phyloP scores from a whole-genome alignment of 306 rosid species.

The Trifolium fragiferum region DNA sequence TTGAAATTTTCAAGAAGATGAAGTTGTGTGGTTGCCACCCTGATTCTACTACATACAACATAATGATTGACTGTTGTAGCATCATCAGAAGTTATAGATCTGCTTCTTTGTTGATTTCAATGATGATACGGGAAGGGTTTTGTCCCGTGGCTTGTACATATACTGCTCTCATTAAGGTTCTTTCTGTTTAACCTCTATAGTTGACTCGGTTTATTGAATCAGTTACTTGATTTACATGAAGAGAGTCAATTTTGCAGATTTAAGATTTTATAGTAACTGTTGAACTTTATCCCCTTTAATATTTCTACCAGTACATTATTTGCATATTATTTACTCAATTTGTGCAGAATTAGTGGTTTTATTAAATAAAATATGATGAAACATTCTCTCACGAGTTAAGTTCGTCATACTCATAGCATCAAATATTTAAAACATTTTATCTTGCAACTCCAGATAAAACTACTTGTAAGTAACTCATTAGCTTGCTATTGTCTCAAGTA shows the following conservation, averaged over 20 bases:
- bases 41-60: constrained; percentile 65
- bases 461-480: constrained; percentile 14
- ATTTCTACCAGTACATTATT: constrained; percentile 26
- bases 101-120: constrained; percentile 65
- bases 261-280: constrained; percentile 31
- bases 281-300: constrained; percentile 17
- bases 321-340: constrained; percentile 13
- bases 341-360: constrained; percentile 13
- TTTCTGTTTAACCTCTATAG: constrained; percentile 32
- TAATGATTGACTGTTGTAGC: constrained; percentile 78
- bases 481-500: not conserved
- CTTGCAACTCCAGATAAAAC: not conserved
- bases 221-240: constrained; percentile 34
- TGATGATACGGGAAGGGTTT: constrained; percentile 82
- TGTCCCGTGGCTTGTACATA: constrained; percentile 56
- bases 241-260: constrained; percentile 10
- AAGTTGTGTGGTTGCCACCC: constrained; percentile 60
- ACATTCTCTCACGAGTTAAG: constrained; percentile 7
- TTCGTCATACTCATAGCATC: constrained; percentile 19
- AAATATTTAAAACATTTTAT: constrained; percentile 5
- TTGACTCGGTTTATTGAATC: no score
- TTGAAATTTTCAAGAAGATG: constrained; percentile 72
- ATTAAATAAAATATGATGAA: constrained; percentile 15
- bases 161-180: constrained; percentile 74
- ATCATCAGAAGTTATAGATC: constrained; percentile 64